Evolutionary conservation across 352 stramenopile genomes (phyloP).

Genomic region (Globisporangium canariense): DNA sequence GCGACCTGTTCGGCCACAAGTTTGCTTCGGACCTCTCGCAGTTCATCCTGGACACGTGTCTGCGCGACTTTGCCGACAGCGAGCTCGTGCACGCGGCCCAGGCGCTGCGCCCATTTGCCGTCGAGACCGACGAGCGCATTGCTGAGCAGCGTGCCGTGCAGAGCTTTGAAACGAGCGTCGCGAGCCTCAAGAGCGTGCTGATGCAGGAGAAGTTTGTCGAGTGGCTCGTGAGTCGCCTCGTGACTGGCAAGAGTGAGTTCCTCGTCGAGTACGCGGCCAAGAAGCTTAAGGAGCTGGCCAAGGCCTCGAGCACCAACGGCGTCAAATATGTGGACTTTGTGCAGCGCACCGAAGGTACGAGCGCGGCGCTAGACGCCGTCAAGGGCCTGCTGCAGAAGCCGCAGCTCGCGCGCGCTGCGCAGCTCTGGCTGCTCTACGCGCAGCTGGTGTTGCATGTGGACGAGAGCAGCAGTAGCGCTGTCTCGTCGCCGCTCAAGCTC

Average conservation of each 20-base stretch:
- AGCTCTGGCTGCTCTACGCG: conserved; percentile 68
- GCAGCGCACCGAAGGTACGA: conserved; percentile 56
- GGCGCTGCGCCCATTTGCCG: conserved; percentile 48
- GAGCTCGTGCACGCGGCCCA: conserved; percentile 53
- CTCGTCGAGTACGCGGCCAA: conserved; percentile 51
- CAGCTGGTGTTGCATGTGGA: conserved; percentile 60
- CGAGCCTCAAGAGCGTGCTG: conserved; percentile 31
- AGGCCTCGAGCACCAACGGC: conserved; percentile 25
- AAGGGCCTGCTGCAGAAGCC: conserved; percentile 40
- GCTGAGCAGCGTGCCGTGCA: conserved; percentile 47
- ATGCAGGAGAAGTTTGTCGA: conserved; percentile 68
- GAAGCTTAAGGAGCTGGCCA: conserved; percentile 52
- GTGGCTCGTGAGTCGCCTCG: conserved; percentile 59
- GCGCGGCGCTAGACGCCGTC: conserved; percentile 37
- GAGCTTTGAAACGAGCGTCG: conserved; percentile 61
- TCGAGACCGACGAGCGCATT: conserved; percentile 26
- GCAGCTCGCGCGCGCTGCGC: conserved; percentile 28
- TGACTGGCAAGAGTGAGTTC: conserved; percentile 37
- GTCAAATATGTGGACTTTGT: conserved; percentile 71
- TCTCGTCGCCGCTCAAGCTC: conserved; percentile 10
- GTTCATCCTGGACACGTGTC: conserved; percentile 63
- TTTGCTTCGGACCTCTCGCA: conserved; percentile 65
- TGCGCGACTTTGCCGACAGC: conserved; percentile 51
- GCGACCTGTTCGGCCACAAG: conserved; percentile 59
- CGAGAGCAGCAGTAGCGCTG: conserved; percentile 13